Conservation (phyloP, 208 protist genomes). For the Zelonia costaricensis region DNA sequence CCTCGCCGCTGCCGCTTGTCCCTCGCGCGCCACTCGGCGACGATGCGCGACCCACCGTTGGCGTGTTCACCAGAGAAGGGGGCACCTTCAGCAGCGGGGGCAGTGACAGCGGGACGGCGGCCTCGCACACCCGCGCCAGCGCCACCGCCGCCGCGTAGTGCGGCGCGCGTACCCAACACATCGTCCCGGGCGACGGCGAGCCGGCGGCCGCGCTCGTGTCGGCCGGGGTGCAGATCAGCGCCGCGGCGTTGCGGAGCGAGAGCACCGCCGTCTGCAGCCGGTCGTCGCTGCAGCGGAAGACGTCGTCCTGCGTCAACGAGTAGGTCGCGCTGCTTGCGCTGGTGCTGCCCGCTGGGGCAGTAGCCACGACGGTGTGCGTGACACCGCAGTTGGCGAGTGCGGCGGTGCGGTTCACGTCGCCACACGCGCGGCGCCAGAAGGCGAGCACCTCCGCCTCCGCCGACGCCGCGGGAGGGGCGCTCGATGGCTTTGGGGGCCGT, state of each 20-base stretch:
- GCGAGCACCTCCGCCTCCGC: slow-evolving; percentile 9
- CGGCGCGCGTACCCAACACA: slow-evolving; percentile 14
- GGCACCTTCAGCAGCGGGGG: slow-evolving; percentile 34
- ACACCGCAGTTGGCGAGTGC: slow-evolving; percentile 20
- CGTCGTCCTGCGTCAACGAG: slow-evolving; percentile 11
- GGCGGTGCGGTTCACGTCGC: slow-evolving; percentile 10
- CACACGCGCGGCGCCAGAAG: slow-evolving; percentile 13
- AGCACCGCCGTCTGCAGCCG: slow-evolving; percentile 41
- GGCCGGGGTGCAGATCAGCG: slow-evolving; percentile 20
- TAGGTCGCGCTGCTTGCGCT: neutral
- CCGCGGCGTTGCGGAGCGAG: slow-evolving; percentile 30
- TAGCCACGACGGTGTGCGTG: no score
- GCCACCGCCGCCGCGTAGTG: slow-evolving; percentile 31
- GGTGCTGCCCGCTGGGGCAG: no score
- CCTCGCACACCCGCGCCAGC: slow-evolving; percentile 55
- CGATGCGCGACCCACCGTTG: no score
- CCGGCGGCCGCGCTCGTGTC: slow-evolving; percentile 6
- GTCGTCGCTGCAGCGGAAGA: slow-evolving; percentile 23
- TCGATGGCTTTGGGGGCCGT: neutral
- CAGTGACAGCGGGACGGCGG: slow-evolving; percentile 52
- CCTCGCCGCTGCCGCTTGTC: no score
- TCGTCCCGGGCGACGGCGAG: slow-evolving; percentile 10
- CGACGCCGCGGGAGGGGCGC: neutral
- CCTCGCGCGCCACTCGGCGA: no score
- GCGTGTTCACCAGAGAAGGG: neutral